Evolutionary conservation across 2,329 filamentous ascomycete species (phyloP).

Genomic region (Exophiala viscosa): DNA sequence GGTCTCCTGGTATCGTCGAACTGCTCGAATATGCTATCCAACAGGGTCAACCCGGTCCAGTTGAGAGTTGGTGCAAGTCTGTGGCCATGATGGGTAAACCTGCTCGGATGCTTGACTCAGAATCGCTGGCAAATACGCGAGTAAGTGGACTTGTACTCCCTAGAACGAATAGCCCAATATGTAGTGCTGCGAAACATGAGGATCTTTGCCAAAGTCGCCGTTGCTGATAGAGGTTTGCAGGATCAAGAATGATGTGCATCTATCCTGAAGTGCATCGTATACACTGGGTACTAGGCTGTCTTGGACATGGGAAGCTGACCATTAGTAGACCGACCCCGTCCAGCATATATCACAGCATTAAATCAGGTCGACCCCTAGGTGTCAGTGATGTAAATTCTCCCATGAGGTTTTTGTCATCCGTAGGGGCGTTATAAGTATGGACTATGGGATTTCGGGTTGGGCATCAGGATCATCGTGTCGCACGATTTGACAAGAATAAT

Average conservation of each 20-base stretch:
- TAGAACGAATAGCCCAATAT: slow-evolving; percentile 49
- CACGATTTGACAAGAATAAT: slow-evolving; percentile 11
- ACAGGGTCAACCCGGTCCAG: slow-evolving; percentile 50
- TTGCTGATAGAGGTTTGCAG: slow-evolving; percentile 53
- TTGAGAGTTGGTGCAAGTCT: slow-evolving; percentile 54
- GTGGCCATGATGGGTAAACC: slow-evolving; percentile 45
- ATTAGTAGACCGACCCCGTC: background rate
- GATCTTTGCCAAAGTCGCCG: slow-evolving; percentile 54
- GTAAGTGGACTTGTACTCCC: slow-evolving; percentile 56
- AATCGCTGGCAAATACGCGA: slow-evolving; percentile 24
- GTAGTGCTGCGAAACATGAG: slow-evolving; percentile 39
- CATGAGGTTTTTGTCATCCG: background rate
- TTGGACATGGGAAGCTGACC: slow-evolving; percentile 40
- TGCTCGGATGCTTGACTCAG: slow-evolving; percentile 50
- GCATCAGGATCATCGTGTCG: slow-evolving; percentile 19
- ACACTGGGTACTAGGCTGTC: slow-evolving; percentile 58
- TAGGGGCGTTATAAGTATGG: background rate
- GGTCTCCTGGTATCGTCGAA: slow-evolving; percentile 42
- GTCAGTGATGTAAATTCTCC: background rate
- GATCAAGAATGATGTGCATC: slow-evolving; percentile 45
- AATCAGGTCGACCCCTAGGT: too few relatives aligned
- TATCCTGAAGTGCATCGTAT: slow-evolving; percentile 59
- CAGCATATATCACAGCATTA: background rate
- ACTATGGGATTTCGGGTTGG: slow-evolving; percentile 14
- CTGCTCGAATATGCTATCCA: slow-evolving; percentile 57